Evolutionary conservation across 1,284 basidiomycete species (phyloP), one percentile per base, ranked within the genome.

Genomic region (Singerocomus inundabilis): DNA sequence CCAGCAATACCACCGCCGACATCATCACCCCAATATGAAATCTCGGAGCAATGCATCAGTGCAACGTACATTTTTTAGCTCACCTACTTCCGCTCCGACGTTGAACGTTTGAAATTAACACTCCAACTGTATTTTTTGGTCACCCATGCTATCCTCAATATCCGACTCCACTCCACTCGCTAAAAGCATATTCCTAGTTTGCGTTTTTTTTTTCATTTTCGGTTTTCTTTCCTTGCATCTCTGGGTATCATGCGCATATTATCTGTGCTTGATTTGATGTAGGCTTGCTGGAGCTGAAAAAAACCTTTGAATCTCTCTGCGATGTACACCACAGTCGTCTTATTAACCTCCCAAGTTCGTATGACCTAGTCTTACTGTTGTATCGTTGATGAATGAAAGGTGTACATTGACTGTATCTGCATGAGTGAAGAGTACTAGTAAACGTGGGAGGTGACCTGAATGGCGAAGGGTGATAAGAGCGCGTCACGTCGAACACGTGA

Each of bases 1-100:
- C 42, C 70, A 72, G 26, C 64, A 62, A 32, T 62, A 70, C 49
- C 48, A 61, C 37, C 60, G 59, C 44, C 65, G 71, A 46, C 57
- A 73, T 36, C 71, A 78, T 59, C 82, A 85, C 61, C 84, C 86
- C 16, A 89, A 89, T 60, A 70, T 72, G 60, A 89, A 86, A 71
- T 72, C 72, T 46, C 77, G 85, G 36, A 74, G 80, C 53, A 74
- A 78, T 36, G 73, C 75, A 51, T 77, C 82, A 44, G 68, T 75
- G 61, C 86, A 89, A 66, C 79, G 86, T 53, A 70, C 70, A 18
- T 77, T 72, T 54, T 75, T 76, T 53, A 69, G 67, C 31, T 72
- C 72, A 16, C 62, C 72, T 28, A 58, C 56, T 45, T 63, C 62
- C 2, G 61, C 57, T 46, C 64, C 68, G 6, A 37, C 53, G 7